These are phyloP conservation scores for Alternaria hordeiaustralica DNA, from an alignment of 2,329 filamentous ascomycete species.

Conservation along the genomic window DNA sequence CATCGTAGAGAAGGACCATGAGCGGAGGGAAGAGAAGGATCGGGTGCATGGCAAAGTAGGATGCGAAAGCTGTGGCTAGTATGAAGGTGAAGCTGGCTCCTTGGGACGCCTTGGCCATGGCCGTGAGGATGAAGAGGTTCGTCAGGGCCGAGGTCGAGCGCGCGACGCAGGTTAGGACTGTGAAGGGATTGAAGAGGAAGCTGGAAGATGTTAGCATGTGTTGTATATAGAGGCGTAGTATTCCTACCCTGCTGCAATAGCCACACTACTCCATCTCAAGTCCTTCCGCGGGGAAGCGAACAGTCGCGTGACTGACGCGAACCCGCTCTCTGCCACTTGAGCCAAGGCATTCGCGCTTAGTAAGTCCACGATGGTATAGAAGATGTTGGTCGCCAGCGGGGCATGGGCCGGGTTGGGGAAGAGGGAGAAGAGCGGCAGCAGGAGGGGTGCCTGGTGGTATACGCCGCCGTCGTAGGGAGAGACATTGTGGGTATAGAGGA, in stretches of 20 bases:
- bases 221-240: too few relatives aligned
- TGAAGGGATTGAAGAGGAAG: conserved; percentile 94
- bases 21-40: conserved; percentile 84
- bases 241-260: conserved; percentile 77
- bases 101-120: conserved; percentile 78
- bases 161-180: conserved; percentile 86
- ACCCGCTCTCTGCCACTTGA: conserved; percentile 80
- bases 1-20: conserved; percentile 73
- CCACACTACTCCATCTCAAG: conserved; percentile 74
- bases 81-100: conserved; percentile 77
- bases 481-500: conserved; percentile 94
- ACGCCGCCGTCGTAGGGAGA: conserved; percentile 96
- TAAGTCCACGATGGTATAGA: conserved; percentile 84
- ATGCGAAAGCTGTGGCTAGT: conserved; percentile 83
- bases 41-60: conserved; percentile 92
- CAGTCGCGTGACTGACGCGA: conserved; percentile 73
- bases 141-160: conserved; percentile 89
- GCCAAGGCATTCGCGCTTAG: conserved; percentile 80
- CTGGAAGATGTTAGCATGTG: conserved; percentile 54
- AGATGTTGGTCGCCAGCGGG: conserved; percentile 76
- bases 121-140: conserved; percentile 83
- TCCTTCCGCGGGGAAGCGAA: conserved; percentile 81
- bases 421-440: conserved; percentile 89
- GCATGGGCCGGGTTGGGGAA: conserved; percentile 73
- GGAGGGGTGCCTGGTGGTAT: conserved; percentile 77